Conservation (phyloP, 768 basidiomycete species). For the Kwoniella mangroviensis region DNA sequence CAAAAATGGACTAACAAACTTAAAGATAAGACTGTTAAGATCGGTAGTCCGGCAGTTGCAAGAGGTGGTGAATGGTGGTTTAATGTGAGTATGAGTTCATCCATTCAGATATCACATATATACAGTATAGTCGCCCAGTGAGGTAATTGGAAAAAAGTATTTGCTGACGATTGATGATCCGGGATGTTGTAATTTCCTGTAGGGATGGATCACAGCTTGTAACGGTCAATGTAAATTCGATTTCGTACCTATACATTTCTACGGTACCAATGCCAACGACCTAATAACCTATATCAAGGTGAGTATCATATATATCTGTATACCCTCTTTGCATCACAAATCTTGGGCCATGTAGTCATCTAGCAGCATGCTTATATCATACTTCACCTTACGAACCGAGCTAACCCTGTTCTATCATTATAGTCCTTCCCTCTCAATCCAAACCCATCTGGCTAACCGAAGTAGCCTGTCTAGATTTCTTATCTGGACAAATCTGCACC, state of each 20-base stretch:
- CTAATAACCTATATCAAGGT: conserved; percentile 38
- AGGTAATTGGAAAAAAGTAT: not conserved
- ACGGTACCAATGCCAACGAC: conserved; percentile 44
- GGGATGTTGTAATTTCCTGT: not conserved
- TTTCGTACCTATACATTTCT: conserved; percentile 52
- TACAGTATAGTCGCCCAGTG: not conserved
- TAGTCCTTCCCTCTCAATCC: conserved; percentile 25
- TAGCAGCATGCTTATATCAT: no score
- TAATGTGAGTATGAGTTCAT: conserved; percentile 33
- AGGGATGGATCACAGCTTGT: conserved; percentile 48
- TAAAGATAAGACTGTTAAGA: conserved; percentile 27
- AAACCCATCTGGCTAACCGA: conserved; percentile 45
- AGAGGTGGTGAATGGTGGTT: conserved; percentile 42
- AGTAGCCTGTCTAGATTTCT: conserved; percentile 40
- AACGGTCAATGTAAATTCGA: conserved; percentile 47
- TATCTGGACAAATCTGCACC: conserved; percentile 30
- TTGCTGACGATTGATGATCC: not conserved
- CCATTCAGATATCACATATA: not conserved
- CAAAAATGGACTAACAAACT: conserved; percentile 38
- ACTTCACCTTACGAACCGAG: no score
- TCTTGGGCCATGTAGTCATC: no score
- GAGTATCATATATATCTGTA: conserved; percentile 6
- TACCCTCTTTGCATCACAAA: no score
- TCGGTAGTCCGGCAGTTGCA: conserved; percentile 48
- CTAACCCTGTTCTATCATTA: no score